Conservation (phyloP, 148 eudicot species). For the Vaccinium vitisidaea region DNA sequence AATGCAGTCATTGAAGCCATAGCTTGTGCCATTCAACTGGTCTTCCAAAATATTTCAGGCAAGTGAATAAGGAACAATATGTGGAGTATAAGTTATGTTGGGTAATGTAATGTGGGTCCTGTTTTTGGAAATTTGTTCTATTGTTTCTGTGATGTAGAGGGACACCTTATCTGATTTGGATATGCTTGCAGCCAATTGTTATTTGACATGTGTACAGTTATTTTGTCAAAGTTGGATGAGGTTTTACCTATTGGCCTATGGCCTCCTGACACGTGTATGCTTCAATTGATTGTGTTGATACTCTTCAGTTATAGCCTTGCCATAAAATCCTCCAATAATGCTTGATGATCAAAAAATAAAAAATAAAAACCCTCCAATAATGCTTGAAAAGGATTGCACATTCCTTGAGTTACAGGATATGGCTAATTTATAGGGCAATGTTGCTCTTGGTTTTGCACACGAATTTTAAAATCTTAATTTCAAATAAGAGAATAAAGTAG, state of each 20-base stretch:
- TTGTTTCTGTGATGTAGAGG: slow-evolving; percentile 27
- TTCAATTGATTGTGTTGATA: not conserved
- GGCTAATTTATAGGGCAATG: too few species aligned
- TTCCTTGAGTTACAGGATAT: too few species aligned
- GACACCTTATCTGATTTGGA: slow-evolving; percentile 28
- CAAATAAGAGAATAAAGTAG: too few species aligned
- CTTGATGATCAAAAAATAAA: too few species aligned
- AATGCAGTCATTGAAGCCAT: slow-evolving; percentile 85
- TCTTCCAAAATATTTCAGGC: not conserved
- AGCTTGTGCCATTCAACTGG: slow-evolving; percentile 60
- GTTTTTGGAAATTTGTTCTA: not conserved
- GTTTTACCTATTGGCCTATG: not conserved
- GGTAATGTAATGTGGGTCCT: not conserved
- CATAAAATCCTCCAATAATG: too few species aligned
- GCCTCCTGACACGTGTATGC: slow-evolving; percentile 11
- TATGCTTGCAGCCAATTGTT: slow-evolving; percentile 13
- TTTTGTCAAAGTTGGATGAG: slow-evolving; percentile 13
- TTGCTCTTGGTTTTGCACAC: too few species aligned
- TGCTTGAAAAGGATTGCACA: too few species aligned
- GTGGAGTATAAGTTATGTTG: slow-evolving; percentile 7
- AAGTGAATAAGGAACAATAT: not conserved
- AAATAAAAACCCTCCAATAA: too few species aligned
- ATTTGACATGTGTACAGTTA: slow-evolving; percentile 4
- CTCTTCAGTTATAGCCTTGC: too few species aligned
- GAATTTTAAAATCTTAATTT: too few species aligned